Evolutionary conservation across 345 rosid genomes (phyloP).

Genomic region (Populus nigra): DNA sequence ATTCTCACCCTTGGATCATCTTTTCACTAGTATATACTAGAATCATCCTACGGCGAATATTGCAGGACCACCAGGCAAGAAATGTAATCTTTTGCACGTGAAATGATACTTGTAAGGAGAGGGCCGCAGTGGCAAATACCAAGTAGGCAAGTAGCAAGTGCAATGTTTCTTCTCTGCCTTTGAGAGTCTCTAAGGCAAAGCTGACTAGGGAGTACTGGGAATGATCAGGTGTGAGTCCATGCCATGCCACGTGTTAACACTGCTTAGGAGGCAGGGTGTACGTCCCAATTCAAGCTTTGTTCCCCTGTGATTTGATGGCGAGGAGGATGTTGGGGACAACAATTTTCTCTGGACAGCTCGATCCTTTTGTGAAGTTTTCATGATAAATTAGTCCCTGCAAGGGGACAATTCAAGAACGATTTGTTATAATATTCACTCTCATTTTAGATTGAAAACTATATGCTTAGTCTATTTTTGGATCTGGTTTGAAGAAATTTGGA

Average conservation of each 20-base stretch:
- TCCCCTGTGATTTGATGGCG: constrained; percentile 13
- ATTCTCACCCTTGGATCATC: not conserved
- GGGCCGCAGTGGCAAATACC: not conserved
- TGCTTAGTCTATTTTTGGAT: not conserved
- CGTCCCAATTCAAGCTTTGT: constrained; percentile 8
- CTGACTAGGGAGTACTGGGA: not conserved
- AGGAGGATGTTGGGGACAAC: not conserved
- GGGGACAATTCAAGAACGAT: not conserved
- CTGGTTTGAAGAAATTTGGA: too few species aligned
- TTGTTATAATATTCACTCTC: not conserved
- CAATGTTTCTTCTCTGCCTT: not conserved
- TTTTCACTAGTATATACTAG: not conserved
- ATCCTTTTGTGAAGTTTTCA: not conserved
- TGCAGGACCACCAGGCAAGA: constrained; percentile 12
- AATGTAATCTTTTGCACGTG: constrained; percentile 4
- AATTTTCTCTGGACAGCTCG: not conserved
- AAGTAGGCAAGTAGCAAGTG: too few species aligned
- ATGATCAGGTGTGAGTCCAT: constrained; percentile 18
- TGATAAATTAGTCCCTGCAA: not conserved
- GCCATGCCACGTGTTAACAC: constrained; percentile 20
- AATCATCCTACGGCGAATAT: not conserved
- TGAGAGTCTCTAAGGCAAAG: not conserved
- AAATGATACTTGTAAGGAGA: not conserved
- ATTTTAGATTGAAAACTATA: too few species aligned
- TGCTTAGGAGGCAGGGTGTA: constrained; percentile 21